Evolutionary conservation across 176 grass and related monocot genomes (phyloP).

Genomic region (Tillandsia leiboldiana): DNA sequence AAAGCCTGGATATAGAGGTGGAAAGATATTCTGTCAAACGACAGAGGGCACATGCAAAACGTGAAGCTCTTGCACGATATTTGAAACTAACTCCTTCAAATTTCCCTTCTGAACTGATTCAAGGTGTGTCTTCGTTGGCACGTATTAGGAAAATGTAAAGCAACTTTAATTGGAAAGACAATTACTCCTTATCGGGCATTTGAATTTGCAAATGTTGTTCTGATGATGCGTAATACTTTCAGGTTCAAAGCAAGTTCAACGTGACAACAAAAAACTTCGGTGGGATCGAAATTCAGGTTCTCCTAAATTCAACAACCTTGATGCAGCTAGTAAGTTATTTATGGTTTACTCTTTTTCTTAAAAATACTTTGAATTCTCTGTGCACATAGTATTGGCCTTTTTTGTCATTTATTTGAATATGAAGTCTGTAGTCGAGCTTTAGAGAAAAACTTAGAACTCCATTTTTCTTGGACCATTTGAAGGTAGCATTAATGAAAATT

Average conservation of each 20-base stretch:
- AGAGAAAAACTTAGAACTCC: too few relatives aligned
- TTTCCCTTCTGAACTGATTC: constrained; percentile 50
- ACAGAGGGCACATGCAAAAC: constrained; percentile 26
- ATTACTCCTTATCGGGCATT: constrained; percentile 1
- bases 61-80: constrained; percentile 45
- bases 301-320: constrained; percentile 8
- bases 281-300: constrained; percentile 59
- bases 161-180: constrained; percentile 5
- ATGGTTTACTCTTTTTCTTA: constrained; percentile 1
- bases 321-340: neutral
- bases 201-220: constrained; percentile 1
- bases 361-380: neutral
- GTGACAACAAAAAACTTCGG: constrained; percentile 45
- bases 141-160: neutral
- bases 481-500: too few relatives aligned
- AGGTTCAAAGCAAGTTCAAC: constrained; percentile 29
- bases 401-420: too few relatives aligned
- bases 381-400: too few relatives aligned
- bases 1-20: constrained; percentile 34
- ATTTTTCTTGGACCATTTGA: too few relatives aligned
- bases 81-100: constrained; percentile 39
- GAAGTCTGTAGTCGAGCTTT: too few relatives aligned
- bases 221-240: constrained; percentile 12
- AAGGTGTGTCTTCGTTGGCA: constrained; percentile 33
- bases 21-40: constrained; percentile 49